Conservation (phyloP, 352 stramenopile genomes). For the Pythium myriotylum region DNA sequence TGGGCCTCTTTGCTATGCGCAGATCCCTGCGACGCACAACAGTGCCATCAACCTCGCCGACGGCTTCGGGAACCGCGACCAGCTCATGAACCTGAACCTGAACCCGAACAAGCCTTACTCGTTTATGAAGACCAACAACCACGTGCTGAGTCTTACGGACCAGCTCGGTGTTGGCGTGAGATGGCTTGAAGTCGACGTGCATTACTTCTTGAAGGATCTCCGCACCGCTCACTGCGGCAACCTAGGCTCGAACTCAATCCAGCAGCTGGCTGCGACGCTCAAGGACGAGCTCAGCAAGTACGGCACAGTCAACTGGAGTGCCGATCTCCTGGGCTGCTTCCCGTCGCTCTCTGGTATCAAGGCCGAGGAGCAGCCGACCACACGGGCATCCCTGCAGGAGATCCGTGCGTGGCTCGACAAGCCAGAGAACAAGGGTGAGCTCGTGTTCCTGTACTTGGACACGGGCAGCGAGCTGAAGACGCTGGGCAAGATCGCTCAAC, state of each 20-base stretch:
- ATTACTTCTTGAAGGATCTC: constrained; percentile 64
- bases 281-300: constrained; percentile 44
- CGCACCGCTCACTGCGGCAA: constrained; percentile 62
- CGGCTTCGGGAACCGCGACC: constrained; percentile 60
- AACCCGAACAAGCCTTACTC: constrained; percentile 43
- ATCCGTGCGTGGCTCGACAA: constrained; percentile 46
- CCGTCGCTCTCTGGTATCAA: constrained; percentile 61
- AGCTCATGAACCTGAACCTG: constrained; percentile 57
- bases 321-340: constrained; percentile 60
- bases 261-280: constrained; percentile 42
- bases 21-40: constrained; percentile 62
- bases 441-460: constrained; percentile 57
- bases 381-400: constrained; percentile 40
- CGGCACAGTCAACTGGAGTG: constrained; percentile 44
- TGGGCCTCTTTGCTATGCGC: constrained; percentile 45
- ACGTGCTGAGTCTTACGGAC: constrained; percentile 59
- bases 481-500: constrained; percentile 28
- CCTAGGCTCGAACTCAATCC: constrained; percentile 39
- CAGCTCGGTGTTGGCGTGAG: constrained; percentile 61
- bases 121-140: constrained; percentile 72
- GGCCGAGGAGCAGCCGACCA: constrained; percentile 43
- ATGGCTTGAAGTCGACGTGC: constrained; percentile 64
- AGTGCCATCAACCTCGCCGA: constrained; percentile 57
- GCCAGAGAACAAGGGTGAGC: constrained; percentile 42
- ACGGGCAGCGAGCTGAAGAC: constrained; percentile 41